Evolutionary conservation across 352 stramenopile genomes (phyloP), one percentile per base, ranked within the genome.

Genomic region (Pythium oligandrum): DNA sequence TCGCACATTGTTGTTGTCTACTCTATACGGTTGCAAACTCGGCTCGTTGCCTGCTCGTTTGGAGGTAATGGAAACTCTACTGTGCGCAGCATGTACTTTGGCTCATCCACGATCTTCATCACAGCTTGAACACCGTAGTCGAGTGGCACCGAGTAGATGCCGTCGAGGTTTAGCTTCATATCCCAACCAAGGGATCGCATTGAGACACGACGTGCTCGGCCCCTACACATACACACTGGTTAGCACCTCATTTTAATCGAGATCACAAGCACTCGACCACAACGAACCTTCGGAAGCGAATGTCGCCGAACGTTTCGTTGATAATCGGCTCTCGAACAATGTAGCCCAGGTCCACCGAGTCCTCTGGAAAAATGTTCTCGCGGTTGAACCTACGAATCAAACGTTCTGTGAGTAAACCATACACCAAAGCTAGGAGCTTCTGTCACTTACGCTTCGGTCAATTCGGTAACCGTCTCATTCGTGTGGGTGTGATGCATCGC

Each of bases 81-180:
- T 40, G 84, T 94, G 37, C 83, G 81, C 36, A 94, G 64, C 44
- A 89, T 76, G 52, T 94, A 92, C 73, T 94, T 89, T 33, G 84
- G 84, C 53, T 91, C 84, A 50, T 91, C 81, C 33, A 77, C 74
- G 32, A 94, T 90, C 64, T 94, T 94, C 84, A 94, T 94, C 40
- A 95, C 84, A 3, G 83, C 84, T 58, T 95, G 84, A 10, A 95
- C 84, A n/a, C 84, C 84, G 39, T 95, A 95, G 72, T 93, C 83
- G 53, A 95, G 63, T 26, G 84, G 84, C 53, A 95, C 81, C 6
- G 84, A 93, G 65, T 90, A 92, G 44, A 95, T 88, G 26, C 84
- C 84, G 47, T 95, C 84, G 39, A 95, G 73, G 51, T 89, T 92
- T 42, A 95, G 78, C 60, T 86, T 88, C 83, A 93, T 95, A 77